Evolutionary conservation across 306 rosid genomes (phyloP).

Genomic region (Cicer judaicum): DNA sequence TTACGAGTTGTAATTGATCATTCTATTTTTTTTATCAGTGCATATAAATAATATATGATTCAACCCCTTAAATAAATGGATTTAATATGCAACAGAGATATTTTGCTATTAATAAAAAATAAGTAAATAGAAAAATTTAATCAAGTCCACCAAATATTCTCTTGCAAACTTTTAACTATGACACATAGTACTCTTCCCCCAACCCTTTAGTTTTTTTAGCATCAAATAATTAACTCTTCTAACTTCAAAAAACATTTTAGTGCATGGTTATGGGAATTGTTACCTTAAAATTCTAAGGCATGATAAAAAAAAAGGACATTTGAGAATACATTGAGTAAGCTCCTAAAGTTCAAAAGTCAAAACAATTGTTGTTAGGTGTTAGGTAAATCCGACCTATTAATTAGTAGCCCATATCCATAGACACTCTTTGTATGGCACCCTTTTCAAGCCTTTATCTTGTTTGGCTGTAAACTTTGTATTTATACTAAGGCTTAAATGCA

Average conservation of each 20-base stretch:
- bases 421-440: constrained; percentile 17
- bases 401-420: constrained; percentile 37
- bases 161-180: not conserved
- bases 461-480: constrained; percentile 37
- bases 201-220: not conserved
- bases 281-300: constrained; percentile 41
- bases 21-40: too few species aligned
- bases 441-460: not conserved
- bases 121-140: too few species aligned
- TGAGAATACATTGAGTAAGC: constrained; percentile 23
- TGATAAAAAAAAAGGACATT: constrained; percentile 1
- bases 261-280: constrained; percentile 13
- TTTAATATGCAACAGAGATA: too few species aligned
- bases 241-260: not conserved
- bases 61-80: too few species aligned
- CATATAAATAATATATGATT: too few species aligned
- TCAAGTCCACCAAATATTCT: not conserved
- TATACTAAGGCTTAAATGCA: constrained; percentile 38
- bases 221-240: not conserved
- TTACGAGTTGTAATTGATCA: too few species aligned
- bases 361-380: constrained; percentile 39
- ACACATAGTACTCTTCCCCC: not conserved
- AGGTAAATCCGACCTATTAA: constrained; percentile 46
- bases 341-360: constrained; percentile 47
- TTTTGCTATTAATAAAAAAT: too few species aligned